Percentiles rank a stretch among this genome's conserved stretches.
Evolutionary conservation across 169 alveolate genomes (phyloP).

Genomic region (Theileria parva): DNA sequence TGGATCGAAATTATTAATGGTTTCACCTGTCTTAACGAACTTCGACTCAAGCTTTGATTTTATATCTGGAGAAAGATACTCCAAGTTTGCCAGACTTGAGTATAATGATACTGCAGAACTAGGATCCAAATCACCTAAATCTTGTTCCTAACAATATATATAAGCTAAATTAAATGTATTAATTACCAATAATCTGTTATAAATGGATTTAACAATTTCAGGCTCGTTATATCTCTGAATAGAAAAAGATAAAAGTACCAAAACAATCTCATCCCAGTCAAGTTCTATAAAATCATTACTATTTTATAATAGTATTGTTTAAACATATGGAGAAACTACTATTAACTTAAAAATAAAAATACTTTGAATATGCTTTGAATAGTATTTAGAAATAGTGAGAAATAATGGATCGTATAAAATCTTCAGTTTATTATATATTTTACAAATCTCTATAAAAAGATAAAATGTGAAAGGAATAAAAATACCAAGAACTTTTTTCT

Average conservation of each 20-base stretch:
- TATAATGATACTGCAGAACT: conserved; percentile 29
- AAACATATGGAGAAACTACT: no score
- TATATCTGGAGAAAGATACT: conserved; percentile 2
- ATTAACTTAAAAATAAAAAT: background rate
- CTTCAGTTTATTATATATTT: conserved; percentile 29
- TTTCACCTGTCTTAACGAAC: conserved; percentile 17
- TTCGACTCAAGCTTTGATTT: conserved; percentile 11
- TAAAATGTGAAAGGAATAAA: background rate
- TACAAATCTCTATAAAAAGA: conserved; percentile 20
- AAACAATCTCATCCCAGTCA: conserved; percentile 6
- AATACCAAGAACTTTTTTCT: conserved; percentile 5
- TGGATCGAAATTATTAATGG: background rate
- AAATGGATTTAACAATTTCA: conserved; percentile 10
- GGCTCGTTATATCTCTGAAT: conserved; percentile 44
- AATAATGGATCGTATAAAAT: conserved; percentile 58
- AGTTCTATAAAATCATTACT: conserved; percentile 8
- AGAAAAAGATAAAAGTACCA: conserved; percentile 37
- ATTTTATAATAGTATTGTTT: no score
- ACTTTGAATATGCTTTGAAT: conserved; percentile 26
- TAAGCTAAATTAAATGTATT: background rate
- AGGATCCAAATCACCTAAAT: background rate
- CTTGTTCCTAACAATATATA: conserved; percentile 13
- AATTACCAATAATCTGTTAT: conserved; percentile 27
- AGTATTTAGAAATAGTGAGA: conserved; percentile 27
- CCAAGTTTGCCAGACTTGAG: conserved; percentile 35